Percentiles rank a stretch among this genome's conserved stretches.
These are phyloP conservation scores for Solanum habrochaites DNA, from an alignment of 257 asterid genomes.

Conservation along the genomic window DNA sequence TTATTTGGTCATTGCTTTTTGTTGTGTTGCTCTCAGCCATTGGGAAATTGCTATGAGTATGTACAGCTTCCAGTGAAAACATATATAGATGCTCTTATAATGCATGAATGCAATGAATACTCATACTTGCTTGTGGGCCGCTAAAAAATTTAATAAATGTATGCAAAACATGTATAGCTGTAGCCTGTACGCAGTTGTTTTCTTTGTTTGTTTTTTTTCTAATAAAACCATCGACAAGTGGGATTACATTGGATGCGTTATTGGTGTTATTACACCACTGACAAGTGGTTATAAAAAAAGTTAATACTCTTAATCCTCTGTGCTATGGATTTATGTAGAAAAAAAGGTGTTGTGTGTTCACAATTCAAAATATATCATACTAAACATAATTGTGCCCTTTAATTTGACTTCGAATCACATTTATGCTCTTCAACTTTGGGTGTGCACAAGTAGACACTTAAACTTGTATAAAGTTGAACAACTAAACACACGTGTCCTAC, in stretches of 20 bases:
- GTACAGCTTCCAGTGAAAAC: not conserved
- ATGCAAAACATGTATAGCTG: too few species aligned
- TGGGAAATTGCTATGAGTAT: not conserved
- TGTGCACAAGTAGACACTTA: too few species aligned
- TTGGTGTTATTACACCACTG: not conserved
- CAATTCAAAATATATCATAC: not conserved
- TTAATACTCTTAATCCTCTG: not conserved
- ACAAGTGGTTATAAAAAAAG: not conserved
- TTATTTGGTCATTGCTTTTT: not conserved
- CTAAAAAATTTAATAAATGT: not conserved
- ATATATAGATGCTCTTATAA: not conserved
- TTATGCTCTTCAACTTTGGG: too few species aligned
- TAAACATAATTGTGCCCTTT: not conserved
- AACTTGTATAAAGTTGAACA: too few species aligned
- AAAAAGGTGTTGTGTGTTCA: not conserved
- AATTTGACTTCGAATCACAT: too few species aligned
- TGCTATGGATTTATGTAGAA: not conserved
- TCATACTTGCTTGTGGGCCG: not conserved
- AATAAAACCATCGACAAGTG: not conserved
- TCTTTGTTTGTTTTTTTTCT: not conserved
- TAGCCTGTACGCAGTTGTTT: too few species aligned
- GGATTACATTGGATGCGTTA: not conserved
- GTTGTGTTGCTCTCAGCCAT: not conserved
- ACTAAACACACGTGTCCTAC: too few species aligned
- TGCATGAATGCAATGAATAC: not conserved